Evolutionary conservation across 148 eudicot genomes (phyloP).

Genomic region (Silene latifolia): DNA sequence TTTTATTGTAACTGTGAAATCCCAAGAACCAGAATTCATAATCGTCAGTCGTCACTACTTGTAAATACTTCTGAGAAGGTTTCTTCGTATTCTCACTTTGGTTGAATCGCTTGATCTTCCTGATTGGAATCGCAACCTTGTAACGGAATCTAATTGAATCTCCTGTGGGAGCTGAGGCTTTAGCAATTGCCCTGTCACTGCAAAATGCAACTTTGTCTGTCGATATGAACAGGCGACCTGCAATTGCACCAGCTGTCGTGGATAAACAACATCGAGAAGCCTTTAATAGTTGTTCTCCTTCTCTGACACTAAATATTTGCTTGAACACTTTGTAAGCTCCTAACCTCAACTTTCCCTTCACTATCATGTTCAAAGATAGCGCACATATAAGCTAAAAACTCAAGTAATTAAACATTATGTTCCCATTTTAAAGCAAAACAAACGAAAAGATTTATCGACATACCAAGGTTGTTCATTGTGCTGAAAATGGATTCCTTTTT

Average conservation of each 20-base stretch:
- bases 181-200: constrained; percentile 25
- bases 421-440: not conserved
- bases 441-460: not conserved
- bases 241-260: constrained; percentile 23
- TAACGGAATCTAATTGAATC: constrained; percentile 20
- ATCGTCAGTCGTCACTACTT: constrained; percentile 29
- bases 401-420: not conserved
- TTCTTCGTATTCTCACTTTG: constrained; percentile 21
- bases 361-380: constrained; percentile 5
- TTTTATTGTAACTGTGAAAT: constrained; percentile 28
- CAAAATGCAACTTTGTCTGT: constrained; percentile 27
- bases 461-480: constrained; percentile 20
- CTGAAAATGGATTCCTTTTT: constrained; percentile 3
- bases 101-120: constrained; percentile 31
- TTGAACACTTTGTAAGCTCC: constrained; percentile 26
- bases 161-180: constrained; percentile 22
- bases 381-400: not conserved
- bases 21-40: constrained; percentile 44
- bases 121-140: constrained; percentile 35
- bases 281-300: constrained; percentile 23
- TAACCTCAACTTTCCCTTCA: constrained; percentile 24
- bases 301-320: constrained; percentile 22
- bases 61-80: constrained; percentile 34
- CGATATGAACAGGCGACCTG: constrained; percentile 26
- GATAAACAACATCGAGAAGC: constrained; percentile 20